Evolutionary conservation across 2,329 filamentous ascomycete genomes (phyloP), one percentile per base, ranked within the genome.

Genomic region (Colletotrichum acutatum): DNA sequence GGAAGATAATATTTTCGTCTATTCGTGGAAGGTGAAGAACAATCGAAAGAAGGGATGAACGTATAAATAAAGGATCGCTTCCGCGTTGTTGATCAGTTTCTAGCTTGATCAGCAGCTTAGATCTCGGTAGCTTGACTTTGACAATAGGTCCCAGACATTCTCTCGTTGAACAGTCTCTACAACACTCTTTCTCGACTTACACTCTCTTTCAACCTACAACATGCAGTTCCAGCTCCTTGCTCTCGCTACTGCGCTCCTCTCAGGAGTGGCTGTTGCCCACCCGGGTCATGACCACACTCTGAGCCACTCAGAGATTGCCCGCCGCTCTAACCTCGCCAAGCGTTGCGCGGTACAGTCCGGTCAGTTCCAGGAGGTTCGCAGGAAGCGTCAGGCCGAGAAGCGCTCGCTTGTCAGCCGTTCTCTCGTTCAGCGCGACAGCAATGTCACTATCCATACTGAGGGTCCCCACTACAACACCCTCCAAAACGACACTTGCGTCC

Each of bases 201-300:
- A 53, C 53, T 53, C 22, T 26, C 12, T 46, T 28, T 62, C 9
- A 16, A 8, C 16, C n/a, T 12, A 8, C 42, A 65, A 2, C 1
- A 71, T 71, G 68, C 68, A 62, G 57, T 22, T 62, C 26, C 57
- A 67, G 24, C 57, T 67, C 52, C 34, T 71, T 26, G 32, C 68
- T 14, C 30, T 71, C 24, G 62, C 68, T 14, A 26, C 69, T 5
- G 69, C 59, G 16, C 57, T 72, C n/a, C 58, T 72, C 19, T 26
- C 59, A 30, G 59, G 64, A 37, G 22, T 63, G 53, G 65, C 65
- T 28, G 34, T 56, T 8, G 85, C 85, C 22, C 86, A 90, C 70
- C 86, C 86, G 0, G 87, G 87, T 71, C 86, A 88, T 69, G 82
- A 88, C 66, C 37, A 71, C 30, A 14, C 52, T n/a, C n/a, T 61